These are phyloP conservation scores for Saccharomycopsis olivae DNA, from an alignment of 805 yeast species.

Conservation along the genomic window DNA sequence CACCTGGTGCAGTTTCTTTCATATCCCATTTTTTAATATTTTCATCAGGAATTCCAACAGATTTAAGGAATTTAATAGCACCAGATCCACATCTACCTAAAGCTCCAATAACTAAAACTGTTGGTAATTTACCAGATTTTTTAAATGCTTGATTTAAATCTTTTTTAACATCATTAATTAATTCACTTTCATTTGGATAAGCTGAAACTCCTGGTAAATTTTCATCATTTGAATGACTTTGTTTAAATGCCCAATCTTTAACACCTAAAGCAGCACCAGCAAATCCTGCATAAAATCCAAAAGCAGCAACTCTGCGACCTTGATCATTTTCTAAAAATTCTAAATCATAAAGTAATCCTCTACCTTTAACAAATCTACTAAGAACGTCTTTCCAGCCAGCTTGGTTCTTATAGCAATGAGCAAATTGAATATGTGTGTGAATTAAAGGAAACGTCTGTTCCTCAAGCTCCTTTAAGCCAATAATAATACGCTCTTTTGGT, in stretches of 20 bases:
- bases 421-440: constrained; percentile 96
- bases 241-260: constrained; percentile 90
- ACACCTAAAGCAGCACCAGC: constrained; percentile 98
- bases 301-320: constrained; percentile 98
- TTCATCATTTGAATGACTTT: constrained; percentile 45
- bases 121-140: constrained; percentile 57
- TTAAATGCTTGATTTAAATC: constrained; percentile 41
- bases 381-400: constrained; percentile 94
- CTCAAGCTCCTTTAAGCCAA: constrained; percentile 93
- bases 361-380: constrained; percentile 80
- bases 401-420: constrained; percentile 97
- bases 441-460: constrained; percentile 79
- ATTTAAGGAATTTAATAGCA: constrained; percentile 73
- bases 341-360: constrained; percentile 83
- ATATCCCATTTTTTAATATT: constrained; percentile 92
- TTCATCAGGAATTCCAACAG: constrained; percentile 79
- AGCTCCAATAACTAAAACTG: constrained; percentile 87
- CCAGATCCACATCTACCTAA: constrained; percentile 98
- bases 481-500: constrained; percentile 79
- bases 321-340: constrained; percentile 90
- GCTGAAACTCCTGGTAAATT: constrained; percentile 75
- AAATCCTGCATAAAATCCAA: constrained; percentile 99
- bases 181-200: constrained; percentile 65
- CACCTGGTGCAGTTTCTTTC: constrained; percentile 92
- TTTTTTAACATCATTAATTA: constrained; percentile 60